A percentile compares a stretch with the other conserved stretches of the same genome.
These are phyloP conservation scores for Mycena filopes DNA, from an alignment of 768 basidiomycete species.

Conservation along the genomic window DNA sequence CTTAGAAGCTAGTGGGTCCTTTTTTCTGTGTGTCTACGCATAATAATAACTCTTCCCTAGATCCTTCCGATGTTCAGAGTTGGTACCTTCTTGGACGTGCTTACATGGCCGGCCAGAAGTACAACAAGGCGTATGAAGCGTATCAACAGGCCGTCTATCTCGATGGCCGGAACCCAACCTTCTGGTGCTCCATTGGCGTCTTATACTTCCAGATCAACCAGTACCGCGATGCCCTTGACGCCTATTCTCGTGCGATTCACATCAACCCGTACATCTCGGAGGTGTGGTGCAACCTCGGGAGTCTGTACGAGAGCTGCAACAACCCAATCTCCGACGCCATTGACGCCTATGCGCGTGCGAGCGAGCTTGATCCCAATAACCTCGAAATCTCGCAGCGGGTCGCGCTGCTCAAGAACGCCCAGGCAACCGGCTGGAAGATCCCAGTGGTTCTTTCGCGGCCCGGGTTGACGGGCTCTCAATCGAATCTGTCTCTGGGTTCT, in stretches of 20 bases:
- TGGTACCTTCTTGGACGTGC: slow-evolving; percentile 99
- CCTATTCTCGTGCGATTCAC: slow-evolving; percentile 97
- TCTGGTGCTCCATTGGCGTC: slow-evolving; percentile 99
- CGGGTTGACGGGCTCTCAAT: slow-evolving; percentile 73
- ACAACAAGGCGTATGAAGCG: slow-evolving; percentile 99
- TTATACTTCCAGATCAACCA: slow-evolving; percentile 99
- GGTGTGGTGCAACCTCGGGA: slow-evolving; percentile 98
- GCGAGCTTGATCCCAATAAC: slow-evolving; percentile 92
- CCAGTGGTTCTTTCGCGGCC: slow-evolving; percentile 82
- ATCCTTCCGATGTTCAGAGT: slow-evolving; percentile 94
- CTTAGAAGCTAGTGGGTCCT: slow-evolving; percentile 86
- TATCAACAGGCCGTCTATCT: slow-evolving; percentile 99
- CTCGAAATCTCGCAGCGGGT: slow-evolving; percentile 84
- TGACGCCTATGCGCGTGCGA: slow-evolving; percentile 95
- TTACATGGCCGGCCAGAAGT: slow-evolving; percentile 98
- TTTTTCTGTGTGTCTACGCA: slow-evolving; percentile 1
- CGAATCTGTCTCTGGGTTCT: no score
- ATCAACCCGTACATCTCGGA: slow-evolving; percentile 98
- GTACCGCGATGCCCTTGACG: slow-evolving; percentile 97
- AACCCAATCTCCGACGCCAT: slow-evolving; percentile 99
- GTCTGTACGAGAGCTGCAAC: slow-evolving; percentile 97
- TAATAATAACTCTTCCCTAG: slow-evolving; percentile 50
- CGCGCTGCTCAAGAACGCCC: slow-evolving; percentile 80
- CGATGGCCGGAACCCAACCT: slow-evolving; percentile 98
- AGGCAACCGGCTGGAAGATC: slow-evolving; percentile 76